These are phyloP conservation scores for Tuber magnatum DNA, from an alignment of 495 filamentous ascomycete genomes.

Conservation along the genomic window DNA sequence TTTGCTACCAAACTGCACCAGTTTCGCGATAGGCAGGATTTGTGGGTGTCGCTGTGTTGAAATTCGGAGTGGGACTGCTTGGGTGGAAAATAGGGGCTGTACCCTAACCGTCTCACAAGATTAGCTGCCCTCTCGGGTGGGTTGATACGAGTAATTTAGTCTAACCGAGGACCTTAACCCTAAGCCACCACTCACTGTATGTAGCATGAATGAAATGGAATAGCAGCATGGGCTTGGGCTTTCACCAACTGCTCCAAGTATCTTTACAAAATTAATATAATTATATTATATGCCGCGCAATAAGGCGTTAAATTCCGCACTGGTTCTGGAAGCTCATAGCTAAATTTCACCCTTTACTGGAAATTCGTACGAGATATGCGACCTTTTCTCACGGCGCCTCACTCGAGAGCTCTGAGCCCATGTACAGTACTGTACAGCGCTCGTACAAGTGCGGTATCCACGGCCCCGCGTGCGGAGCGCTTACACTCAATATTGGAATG, in stretches of 20 bases:
- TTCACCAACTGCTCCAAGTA: background rate
- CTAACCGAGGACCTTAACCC: background rate
- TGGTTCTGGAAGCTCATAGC: background rate
- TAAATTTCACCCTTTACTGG: background rate
- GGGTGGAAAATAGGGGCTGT: conserved; percentile 10
- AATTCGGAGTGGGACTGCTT: conserved; percentile 17
- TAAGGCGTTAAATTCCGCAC: background rate
- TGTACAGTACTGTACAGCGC: background rate
- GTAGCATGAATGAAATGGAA: background rate
- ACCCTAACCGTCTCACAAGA: conserved; percentile 14
- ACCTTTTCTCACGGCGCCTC: background rate
- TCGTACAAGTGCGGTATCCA: too few relatives aligned
- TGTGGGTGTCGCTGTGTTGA: conserved; percentile 7
- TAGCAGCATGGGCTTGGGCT: background rate
- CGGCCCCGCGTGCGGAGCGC: background rate
- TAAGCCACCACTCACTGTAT: background rate
- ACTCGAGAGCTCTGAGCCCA: background rate
- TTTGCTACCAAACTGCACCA: background rate
- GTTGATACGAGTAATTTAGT: too few relatives aligned
- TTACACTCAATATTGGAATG: background rate
- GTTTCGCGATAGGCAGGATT: conserved; percentile 11
- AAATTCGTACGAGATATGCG: background rate
- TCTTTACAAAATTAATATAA: background rate
- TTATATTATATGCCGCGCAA: background rate
- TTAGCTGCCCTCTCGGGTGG: background rate